Evolutionary conservation across 352 stramenopile genomes (phyloP), one percentile per base, ranked within the genome.

Genomic region (Pythium oligandrum): DNA sequence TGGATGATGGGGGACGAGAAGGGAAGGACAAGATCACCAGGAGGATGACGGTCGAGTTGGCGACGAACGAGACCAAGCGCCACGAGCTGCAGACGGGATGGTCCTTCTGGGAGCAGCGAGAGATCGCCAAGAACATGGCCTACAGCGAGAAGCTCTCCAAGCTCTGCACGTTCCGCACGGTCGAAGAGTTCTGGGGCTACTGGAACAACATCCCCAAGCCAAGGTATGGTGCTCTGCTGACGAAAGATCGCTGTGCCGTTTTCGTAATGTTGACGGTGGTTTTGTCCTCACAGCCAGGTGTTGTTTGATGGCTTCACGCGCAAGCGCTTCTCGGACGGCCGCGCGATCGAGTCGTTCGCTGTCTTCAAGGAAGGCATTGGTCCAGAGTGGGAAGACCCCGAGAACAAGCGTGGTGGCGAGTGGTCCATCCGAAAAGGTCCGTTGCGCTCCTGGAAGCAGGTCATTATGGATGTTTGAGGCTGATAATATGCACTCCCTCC

Each of bases 271-370:
- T n/a, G 8, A 2, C 51, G 34, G 10, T 53, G 46, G 4, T 36
- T 8, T 33, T 35, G 40, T 39, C 0, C 0, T 11, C 44, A 30
- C 51, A 90, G 80, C 48, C 75, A 91, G 51, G 80, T 88, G 56
- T 66, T 93, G 30, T 89, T 89, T 53, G 83, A 93, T 52, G 83
- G 83, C 37, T 88, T 88, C 53, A 84, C 71, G 40, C 77, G 80
- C 45, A 98, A 97, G 73, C 92, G 95, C 65, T 88, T 98, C 43
- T 72, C 78, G n/a, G 79, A 94, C 54, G 51, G 51, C 40, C 90
- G 92, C 48, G 87, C 86, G 35, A 83, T 98, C 52, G 92, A 98
- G 68, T 95, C 95, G 53, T 98, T 98, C 55, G 90, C 83, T 17
- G 73, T 97, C 35, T 97, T 97, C 70, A 95, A 93, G 55, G 83